These are phyloP conservation scores for Hemerocallis citrina DNA, from an alignment of 106 monocot genomes.

Conservation along the genomic window DNA sequence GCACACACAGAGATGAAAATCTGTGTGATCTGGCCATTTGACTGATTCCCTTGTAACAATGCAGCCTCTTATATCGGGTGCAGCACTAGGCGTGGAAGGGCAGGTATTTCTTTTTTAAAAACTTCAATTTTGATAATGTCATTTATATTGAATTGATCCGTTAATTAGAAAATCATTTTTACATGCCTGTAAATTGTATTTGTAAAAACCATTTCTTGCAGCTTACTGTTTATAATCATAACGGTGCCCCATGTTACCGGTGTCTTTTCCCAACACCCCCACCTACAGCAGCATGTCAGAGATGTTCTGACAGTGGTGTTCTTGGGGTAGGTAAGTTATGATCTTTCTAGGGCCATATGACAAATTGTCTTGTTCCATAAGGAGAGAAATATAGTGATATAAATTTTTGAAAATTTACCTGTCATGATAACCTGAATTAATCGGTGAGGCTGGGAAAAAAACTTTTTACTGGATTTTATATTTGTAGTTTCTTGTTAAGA, in stretches of 20 bases:
- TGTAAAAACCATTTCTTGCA: slow-evolving; percentile 18
- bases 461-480: neutral
- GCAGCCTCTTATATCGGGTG: slow-evolving; percentile 97
- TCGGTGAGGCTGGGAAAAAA: neutral
- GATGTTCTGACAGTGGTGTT: slow-evolving; percentile 98
- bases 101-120: slow-evolving; percentile 44
- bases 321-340: slow-evolving; percentile 89
- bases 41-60: slow-evolving; percentile 11
- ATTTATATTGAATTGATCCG: neutral
- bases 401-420: neutral
- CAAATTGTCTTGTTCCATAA: too few relatives aligned
- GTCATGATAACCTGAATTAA: neutral
- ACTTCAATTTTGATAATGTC: neutral
- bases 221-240: slow-evolving; percentile 94
- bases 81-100: slow-evolving; percentile 94
- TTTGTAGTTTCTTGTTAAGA: neutral
- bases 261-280: slow-evolving; percentile 98
- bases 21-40: neutral
- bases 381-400: neutral
- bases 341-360: too few relatives aligned
- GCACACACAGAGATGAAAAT: too few relatives aligned
- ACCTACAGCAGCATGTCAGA: slow-evolving; percentile 89
- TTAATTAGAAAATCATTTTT: neutral
- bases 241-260: slow-evolving; percentile 92
- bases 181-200: neutral